These are phyloP conservation scores for Amphicarpaea edgeworthii DNA, from an alignment of 306 rosid genomes.

Conservation along the genomic window DNA sequence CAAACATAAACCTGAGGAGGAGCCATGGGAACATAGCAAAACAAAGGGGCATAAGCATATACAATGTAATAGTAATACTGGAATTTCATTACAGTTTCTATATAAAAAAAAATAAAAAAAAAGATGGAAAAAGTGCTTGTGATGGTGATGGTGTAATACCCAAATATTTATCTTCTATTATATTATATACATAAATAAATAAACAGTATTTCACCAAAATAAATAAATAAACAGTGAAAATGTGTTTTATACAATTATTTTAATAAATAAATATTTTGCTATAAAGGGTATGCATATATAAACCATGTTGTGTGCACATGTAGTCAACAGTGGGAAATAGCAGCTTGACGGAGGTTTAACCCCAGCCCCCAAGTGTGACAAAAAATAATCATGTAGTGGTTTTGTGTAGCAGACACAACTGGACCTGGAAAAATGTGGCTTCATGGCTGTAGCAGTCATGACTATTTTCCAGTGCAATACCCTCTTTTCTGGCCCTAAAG, in stretches of 20 bases:
- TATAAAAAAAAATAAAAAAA: neutral
- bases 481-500: neutral
- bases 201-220: no score
- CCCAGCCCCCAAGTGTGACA: neutral
- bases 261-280: no score
- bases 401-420: neutral
- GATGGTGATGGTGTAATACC: neutral
- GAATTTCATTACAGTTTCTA: neutral
- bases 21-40: slow-evolving; percentile 36
- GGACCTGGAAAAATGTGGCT: neutral
- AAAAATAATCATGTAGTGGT: neutral
- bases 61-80: slow-evolving; percentile 31
- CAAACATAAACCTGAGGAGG: slow-evolving; percentile 76
- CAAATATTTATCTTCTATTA: no score
- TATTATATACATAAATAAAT: no score
- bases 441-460: neutral
- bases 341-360: neutral
- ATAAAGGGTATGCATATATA: neutral
- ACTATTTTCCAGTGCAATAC: neutral
- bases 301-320: neutral
- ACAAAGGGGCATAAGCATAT: slow-evolving; percentile 4
- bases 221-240: no score
- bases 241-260: no score
- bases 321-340: neutral
- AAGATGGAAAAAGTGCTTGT: neutral